Percentiles rank a stretch among this genome's conserved stretches.
Evolutionary conservation across 306 rosid genomes (phyloP).

Genomic region (Coriaria nepalensis): DNA sequence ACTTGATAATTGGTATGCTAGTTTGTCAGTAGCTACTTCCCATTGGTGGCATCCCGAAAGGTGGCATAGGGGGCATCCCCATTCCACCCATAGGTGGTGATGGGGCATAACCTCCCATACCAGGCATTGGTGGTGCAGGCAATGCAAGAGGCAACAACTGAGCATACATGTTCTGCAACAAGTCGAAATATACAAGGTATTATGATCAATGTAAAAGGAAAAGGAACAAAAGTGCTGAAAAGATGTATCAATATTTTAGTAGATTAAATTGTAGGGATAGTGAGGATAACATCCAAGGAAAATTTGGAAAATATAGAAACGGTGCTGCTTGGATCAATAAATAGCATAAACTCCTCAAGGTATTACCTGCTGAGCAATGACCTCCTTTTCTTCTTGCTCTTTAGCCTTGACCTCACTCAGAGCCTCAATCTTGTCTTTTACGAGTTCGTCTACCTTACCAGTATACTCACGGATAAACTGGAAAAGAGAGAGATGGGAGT

Average conservation of each 20-base stretch:
- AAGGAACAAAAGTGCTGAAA: too few species aligned
- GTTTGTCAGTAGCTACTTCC: slow-evolving; percentile 61
- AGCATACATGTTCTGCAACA: slow-evolving; percentile 94
- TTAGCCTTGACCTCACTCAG: slow-evolving; percentile 56
- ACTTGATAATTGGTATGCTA: not conserved
- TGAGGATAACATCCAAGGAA: too few species aligned
- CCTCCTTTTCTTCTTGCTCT: slow-evolving; percentile 85
- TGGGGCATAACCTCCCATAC: slow-evolving; percentile 68
- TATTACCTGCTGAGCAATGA: slow-evolving; percentile 78
- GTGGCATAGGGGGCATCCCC: slow-evolving; percentile 99
- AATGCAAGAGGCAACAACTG: slow-evolving; percentile 93
- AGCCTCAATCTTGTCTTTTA: slow-evolving; percentile 80
- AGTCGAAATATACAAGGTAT: slow-evolving; percentile 9
- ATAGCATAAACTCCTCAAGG: slow-evolving; percentile 2
- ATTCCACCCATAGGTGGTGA: slow-evolving; percentile 91
- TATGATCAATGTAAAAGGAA: too few species aligned
- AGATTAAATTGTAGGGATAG: not conserved
- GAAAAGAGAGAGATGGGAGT: slow-evolving; percentile 1
- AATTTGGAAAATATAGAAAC: not conserved
- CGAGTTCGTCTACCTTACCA: slow-evolving; percentile 86
- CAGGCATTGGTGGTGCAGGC: slow-evolving; percentile 97
- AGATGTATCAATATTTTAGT: too few species aligned
- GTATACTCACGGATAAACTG: slow-evolving; percentile 96
- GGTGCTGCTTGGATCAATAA: not conserved
- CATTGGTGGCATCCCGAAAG: slow-evolving; percentile 97